A percentile compares a stretch with the other conserved stretches of the same genome.
These are phyloP conservation scores for Mucor saturninus DNA, from an alignment of 371 early-diverging fungal species.

Conservation along the genomic window DNA sequence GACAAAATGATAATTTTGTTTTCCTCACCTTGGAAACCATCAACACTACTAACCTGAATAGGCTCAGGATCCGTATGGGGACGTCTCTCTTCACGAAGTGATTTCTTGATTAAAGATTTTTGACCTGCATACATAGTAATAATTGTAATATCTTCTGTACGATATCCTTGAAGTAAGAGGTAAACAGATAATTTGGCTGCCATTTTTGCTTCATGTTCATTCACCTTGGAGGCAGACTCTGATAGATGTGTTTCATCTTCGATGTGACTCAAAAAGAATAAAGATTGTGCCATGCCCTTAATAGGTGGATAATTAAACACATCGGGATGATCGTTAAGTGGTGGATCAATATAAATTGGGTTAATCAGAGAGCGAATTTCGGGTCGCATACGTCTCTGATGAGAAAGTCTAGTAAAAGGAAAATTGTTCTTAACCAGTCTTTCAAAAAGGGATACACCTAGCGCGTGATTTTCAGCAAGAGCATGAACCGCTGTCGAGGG, in stretches of 20 bases:
- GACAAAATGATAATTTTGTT: slow-evolving; percentile 78
- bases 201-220: slow-evolving; percentile 65
- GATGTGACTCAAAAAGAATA: slow-evolving; percentile 60
- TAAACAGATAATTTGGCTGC: slow-evolving; percentile 58
- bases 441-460: slow-evolving; percentile 75
- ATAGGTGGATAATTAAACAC: slow-evolving; percentile 56
- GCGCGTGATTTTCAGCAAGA: slow-evolving; percentile 48
- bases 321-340: slow-evolving; percentile 52
- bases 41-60: slow-evolving; percentile 72
- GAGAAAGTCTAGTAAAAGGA: slow-evolving; percentile 56
- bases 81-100: slow-evolving; percentile 41
- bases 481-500: slow-evolving; percentile 60
- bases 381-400: slow-evolving; percentile 79
- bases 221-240: slow-evolving; percentile 61
- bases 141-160: slow-evolving; percentile 56
- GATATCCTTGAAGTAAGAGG: slow-evolving; percentile 60
- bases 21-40: slow-evolving; percentile 83
- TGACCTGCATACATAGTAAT: slow-evolving; percentile 71
- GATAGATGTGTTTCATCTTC: slow-evolving; percentile 52
- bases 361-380: slow-evolving; percentile 65
- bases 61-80: slow-evolving; percentile 27
- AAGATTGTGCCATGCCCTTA: slow-evolving; percentile 60
- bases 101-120: slow-evolving; percentile 44
- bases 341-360: slow-evolving; percentile 59
- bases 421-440: slow-evolving; percentile 59